Conservation (phyloP, 2,329 filamentous ascomycete genomes). For the Penicillium sp. region DNA sequence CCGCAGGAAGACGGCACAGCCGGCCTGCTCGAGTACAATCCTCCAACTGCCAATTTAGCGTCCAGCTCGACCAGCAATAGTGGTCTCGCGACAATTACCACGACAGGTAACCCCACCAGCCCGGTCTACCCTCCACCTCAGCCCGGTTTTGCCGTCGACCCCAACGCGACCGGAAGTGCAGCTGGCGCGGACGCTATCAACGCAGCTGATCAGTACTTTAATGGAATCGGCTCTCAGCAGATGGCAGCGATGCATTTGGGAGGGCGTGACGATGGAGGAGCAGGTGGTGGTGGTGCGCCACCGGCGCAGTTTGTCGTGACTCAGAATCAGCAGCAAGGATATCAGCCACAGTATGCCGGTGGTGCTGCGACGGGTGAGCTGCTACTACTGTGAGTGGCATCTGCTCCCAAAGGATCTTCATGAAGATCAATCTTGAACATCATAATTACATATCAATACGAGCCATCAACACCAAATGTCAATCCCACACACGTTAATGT, state of each 20-base stretch:
- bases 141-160: conserved; percentile 47
- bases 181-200: conserved; percentile 66
- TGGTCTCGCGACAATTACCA: conserved; percentile 26
- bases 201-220: conserved; percentile 87
- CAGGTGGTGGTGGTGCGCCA: conserved; percentile 52
- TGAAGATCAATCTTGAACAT: conserved; percentile 17
- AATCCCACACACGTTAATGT: too few species aligned
- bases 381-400: conserved; percentile 51
- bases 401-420: background rate
- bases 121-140: conserved; percentile 21
- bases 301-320: conserved; percentile 63
- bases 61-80: conserved; percentile 24
- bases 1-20: conserved; percentile 39
- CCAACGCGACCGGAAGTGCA: conserved; percentile 55
- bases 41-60: conserved; percentile 27
- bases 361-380: conserved; percentile 64
- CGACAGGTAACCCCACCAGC: conserved; percentile 24
- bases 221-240: conserved; percentile 65
- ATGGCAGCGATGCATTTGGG: conserved; percentile 67
- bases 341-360: conserved; percentile 62
- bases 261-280: conserved; percentile 59
- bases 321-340: conserved; percentile 71
- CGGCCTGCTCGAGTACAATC: conserved; percentile 31
- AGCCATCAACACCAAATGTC: too few species aligned
- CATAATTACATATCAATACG: background rate